These are phyloP conservation scores for Penicillium sumatraense DNA, from an alignment of 2,329 filamentous ascomycete species.

Conservation along the genomic window DNA sequence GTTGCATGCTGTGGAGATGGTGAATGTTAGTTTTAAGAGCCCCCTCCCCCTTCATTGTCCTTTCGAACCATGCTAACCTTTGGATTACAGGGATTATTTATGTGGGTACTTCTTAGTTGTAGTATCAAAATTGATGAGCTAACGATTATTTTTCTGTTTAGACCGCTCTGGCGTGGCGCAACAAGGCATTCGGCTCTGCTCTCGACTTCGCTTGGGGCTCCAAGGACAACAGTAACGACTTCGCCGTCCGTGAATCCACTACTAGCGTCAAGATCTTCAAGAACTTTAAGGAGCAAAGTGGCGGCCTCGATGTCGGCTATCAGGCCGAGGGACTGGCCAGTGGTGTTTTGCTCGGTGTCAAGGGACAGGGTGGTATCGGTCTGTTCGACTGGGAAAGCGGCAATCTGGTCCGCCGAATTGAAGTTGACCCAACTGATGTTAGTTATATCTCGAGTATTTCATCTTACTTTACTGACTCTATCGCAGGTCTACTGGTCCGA, in stretches of 20 bases:
- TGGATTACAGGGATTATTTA: not conserved
- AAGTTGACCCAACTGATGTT: constrained; percentile 70
- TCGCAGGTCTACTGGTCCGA: constrained; percentile 92
- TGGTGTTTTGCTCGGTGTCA: constrained; percentile 89
- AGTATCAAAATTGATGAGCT: not conserved
- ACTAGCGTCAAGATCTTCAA: constrained; percentile 97
- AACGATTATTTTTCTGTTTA: constrained; percentile 60
- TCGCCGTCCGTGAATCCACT: constrained; percentile 90
- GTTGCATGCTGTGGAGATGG: constrained; percentile 92
- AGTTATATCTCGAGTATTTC: constrained; percentile 26
- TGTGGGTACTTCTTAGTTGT: not conserved
- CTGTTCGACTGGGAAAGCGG: constrained; percentile 97
- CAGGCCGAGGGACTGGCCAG: constrained; percentile 89
- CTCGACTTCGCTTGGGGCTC: constrained; percentile 96
- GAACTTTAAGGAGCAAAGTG: constrained; percentile 91
- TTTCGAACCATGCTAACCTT: not conserved
- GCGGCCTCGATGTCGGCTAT: constrained; percentile 91
- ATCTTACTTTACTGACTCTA: constrained; percentile 14
- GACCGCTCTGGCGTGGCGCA: constrained; percentile 92
- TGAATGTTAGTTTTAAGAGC: constrained; percentile 73
- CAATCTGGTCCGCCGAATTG: constrained; percentile 86
- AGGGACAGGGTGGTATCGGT: constrained; percentile 90
- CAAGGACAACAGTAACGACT: constrained; percentile 98
- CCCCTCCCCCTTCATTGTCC: not conserved
- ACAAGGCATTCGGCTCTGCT: constrained; percentile 95